These are phyloP conservation scores for Lanmaoa pseudosensibilis DNA, from an alignment of 768 basidiomycete species.

Conservation along the genomic window DNA sequence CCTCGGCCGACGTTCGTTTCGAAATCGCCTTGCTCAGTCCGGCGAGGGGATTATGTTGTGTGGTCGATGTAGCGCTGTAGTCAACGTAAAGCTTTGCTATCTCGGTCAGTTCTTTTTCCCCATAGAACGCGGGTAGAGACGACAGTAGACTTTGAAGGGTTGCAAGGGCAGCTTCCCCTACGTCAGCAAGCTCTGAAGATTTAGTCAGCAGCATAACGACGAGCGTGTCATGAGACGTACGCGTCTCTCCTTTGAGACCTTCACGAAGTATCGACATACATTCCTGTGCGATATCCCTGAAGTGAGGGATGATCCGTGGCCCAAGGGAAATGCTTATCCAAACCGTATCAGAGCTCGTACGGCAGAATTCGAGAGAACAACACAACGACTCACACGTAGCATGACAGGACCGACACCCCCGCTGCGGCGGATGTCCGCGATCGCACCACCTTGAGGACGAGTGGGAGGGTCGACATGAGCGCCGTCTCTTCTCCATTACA, in stretches of 20 bases:
- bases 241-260: constrained; percentile 28
- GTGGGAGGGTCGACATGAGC: constrained; percentile 59
- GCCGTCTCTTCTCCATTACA: constrained; percentile 65
- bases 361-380: not conserved
- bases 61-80: constrained; percentile 18
- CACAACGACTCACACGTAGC: constrained; percentile 54
- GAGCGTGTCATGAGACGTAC: constrained; percentile 30
- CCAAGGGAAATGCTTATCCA: constrained; percentile 66
- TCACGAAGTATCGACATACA: constrained; percentile 51
- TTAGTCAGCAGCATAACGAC: not conserved
- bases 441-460: constrained; percentile 50
- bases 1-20: constrained; percentile 67
- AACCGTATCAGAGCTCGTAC: constrained; percentile 2
- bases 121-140: constrained; percentile 84
- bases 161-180: constrained; percentile 35
- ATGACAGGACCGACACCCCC: constrained; percentile 55
- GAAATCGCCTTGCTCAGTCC: constrained; percentile 62
- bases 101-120: constrained; percentile 53
- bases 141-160: constrained; percentile 70
- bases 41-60: constrained; percentile 30
- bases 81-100: constrained; percentile 60
- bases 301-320: constrained; percentile 84
- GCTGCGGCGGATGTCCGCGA: constrained; percentile 36
- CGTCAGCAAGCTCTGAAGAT: constrained; percentile 34
- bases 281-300: constrained; percentile 67